phyloP scores from a whole-genome alignment of 257 asterid species.

The Sherardia arvensis region DNA sequence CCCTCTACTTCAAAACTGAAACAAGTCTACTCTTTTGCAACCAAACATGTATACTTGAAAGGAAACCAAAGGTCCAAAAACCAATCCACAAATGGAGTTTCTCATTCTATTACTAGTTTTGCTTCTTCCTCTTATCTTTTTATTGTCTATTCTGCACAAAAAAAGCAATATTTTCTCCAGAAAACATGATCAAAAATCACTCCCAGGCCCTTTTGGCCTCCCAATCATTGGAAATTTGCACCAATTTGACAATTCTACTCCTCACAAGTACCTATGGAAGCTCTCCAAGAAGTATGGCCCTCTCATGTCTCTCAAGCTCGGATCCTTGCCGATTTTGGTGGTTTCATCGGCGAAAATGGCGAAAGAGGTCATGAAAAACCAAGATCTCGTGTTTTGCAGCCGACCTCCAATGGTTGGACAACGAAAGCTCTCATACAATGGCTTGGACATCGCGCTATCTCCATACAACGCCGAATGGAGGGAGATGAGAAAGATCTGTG shows the following conservation, averaged over 20 bases:
- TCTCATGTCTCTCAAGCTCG: slow-evolving; percentile 16
- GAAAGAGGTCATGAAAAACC: slow-evolving; percentile 16
- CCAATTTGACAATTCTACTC: slow-evolving; percentile 1
- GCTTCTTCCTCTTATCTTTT: neutral
- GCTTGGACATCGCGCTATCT: neutral
- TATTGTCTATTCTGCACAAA: too few relatives aligned
- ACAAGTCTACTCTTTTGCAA: too few relatives aligned
- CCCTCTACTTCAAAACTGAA: too few relatives aligned
- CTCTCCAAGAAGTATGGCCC: slow-evolving; percentile 27
- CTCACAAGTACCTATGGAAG: slow-evolving; percentile 10
- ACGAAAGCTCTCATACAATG: slow-evolving; percentile 1
- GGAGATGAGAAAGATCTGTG: slow-evolving; percentile 1
- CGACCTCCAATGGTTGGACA: slow-evolving; percentile 6
- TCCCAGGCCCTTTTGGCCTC: neutral
- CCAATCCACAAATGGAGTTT: too few relatives aligned
- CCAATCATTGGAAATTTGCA: slow-evolving; percentile 2
- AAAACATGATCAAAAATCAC: neutral
- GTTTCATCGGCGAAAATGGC: slow-evolving; percentile 20
- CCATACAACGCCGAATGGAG: neutral
- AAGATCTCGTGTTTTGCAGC: slow-evolving; percentile 16
- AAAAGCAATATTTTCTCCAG: too few relatives aligned
- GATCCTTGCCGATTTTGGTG: slow-evolving; percentile 16
- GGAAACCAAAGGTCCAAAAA: too few relatives aligned
- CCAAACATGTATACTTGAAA: too few relatives aligned
- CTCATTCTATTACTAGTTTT: neutral